phyloP scores from a whole-genome alignment of 805 yeast species.

The Lipomyces orientalis region DNA sequence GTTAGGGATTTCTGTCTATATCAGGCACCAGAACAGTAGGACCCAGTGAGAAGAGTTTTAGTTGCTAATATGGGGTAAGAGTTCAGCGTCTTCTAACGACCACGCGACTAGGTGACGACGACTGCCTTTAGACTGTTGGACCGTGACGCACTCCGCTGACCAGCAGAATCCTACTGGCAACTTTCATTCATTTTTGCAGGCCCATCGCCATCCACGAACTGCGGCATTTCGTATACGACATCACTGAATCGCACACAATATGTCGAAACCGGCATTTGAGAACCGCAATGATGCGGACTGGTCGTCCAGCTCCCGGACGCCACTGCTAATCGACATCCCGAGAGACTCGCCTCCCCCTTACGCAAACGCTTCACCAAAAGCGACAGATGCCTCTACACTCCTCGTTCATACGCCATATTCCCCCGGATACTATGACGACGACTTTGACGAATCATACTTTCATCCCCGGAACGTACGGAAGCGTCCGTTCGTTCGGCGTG shows the following conservation, averaged over 20 bases:
- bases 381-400: slow-evolving; percentile 21
- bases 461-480: slow-evolving; percentile 3
- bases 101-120: neutral
- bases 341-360: slow-evolving; percentile 25
- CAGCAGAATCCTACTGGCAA: neutral
- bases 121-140: neutral
- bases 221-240: neutral
- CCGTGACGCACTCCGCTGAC: neutral
- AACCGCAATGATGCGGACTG: slow-evolving; percentile 6
- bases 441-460: slow-evolving; percentile 16
- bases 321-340: slow-evolving; percentile 27
- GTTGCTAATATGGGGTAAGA: neutral
- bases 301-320: slow-evolving; percentile 9
- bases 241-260: neutral
- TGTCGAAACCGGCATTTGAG: slow-evolving; percentile 18
- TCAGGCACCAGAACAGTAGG: neutral
- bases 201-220: neutral
- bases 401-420: slow-evolving; percentile 30
- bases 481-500: slow-evolving; percentile 9
- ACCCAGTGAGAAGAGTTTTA: neutral
- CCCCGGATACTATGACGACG: slow-evolving; percentile 31
- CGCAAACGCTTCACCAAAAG: slow-evolving; percentile 25
- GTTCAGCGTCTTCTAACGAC: no score
- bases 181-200: neutral
- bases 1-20: neutral